A percentile compares a stretch with the other conserved stretches of the same genome.
Evolutionary conservation across 192 early-diverging fungal genomes (phyloP).

Genomic region (Entomortierella beljakovae): DNA sequence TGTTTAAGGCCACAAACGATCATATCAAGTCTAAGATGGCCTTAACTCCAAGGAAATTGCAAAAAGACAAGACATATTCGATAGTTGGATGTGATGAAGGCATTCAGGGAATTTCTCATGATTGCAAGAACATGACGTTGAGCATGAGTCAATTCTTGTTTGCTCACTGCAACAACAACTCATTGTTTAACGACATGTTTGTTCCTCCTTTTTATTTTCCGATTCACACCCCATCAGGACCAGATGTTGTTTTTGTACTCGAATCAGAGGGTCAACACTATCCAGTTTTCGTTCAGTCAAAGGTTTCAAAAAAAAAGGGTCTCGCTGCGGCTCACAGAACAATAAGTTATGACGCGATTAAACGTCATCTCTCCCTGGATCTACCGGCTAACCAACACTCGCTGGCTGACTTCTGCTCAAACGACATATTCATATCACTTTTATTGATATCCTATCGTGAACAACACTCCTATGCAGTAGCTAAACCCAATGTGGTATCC

Average conservation of each 20-base stretch:
- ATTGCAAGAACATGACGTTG: too few species aligned
- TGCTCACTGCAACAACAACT: background rate
- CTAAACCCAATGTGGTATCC: background rate
- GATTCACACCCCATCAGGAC: background rate
- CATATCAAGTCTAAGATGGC: background rate
- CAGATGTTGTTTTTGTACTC: constrained; percentile 1
- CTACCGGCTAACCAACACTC: background rate
- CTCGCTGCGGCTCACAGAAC: background rate
- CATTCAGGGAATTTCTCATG: background rate
- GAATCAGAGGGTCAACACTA: constrained; percentile 3
- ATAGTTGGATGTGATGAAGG: background rate
- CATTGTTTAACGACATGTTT: background rate
- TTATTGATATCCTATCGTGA: background rate
- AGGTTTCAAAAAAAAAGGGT: background rate
- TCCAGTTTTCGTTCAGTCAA: constrained; percentile 6
- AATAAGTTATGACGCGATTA: background rate
- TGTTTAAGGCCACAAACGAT: background rate
- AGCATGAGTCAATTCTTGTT: background rate
- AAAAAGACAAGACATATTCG: background rate
- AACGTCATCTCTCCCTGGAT: background rate
- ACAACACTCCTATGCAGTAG: background rate
- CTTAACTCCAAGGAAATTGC: background rate
- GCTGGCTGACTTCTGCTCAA: background rate
- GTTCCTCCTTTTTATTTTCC: background rate
- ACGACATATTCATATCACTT: background rate